Conservation (phyloP, 2,329 filamentous ascomycete species). For the Coniochaeta prunicola region DNA sequence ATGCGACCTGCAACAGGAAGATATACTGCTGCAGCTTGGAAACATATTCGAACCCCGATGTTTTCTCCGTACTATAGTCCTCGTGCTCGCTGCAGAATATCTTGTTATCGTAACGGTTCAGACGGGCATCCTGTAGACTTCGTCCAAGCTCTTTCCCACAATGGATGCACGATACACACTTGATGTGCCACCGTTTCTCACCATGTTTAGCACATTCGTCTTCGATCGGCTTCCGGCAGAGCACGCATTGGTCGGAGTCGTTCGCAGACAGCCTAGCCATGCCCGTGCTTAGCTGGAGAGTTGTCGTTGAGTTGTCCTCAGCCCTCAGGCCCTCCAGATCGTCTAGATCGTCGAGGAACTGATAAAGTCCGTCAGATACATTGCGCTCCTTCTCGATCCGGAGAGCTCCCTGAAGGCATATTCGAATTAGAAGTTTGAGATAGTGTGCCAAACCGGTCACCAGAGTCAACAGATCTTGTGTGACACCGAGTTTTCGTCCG, state of each 20-base stretch:
- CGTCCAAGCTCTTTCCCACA: constrained; percentile 60
- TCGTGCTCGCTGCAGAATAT: constrained; percentile 67
- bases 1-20: constrained; percentile 82
- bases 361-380: constrained; percentile 66
- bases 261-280: constrained; percentile 63
- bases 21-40: constrained; percentile 91
- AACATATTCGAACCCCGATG: constrained; percentile 55
- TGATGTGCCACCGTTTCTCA: constrained; percentile 75
- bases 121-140: constrained; percentile 61
- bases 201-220: constrained; percentile 79
- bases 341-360: constrained; percentile 76
- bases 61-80: constrained; percentile 35
- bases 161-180: constrained; percentile 70
- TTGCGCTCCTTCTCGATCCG: constrained; percentile 81
- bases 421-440: constrained; percentile 92
- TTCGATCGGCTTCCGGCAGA: constrained; percentile 83
- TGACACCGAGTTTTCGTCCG: constrained; percentile 87
- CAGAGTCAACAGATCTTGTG: constrained; percentile 93
- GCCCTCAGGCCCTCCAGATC: constrained; percentile 73
- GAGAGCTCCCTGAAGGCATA: constrained; percentile 88
- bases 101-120: constrained; percentile 59
- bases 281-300: constrained; percentile 55
- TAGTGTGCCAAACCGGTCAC: constrained; percentile 97
- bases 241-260: constrained; percentile 75
- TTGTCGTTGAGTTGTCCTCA: constrained; percentile 51